Evolutionary conservation across 345 rosid genomes (phyloP).

Genomic region (Populus deltoides): DNA sequence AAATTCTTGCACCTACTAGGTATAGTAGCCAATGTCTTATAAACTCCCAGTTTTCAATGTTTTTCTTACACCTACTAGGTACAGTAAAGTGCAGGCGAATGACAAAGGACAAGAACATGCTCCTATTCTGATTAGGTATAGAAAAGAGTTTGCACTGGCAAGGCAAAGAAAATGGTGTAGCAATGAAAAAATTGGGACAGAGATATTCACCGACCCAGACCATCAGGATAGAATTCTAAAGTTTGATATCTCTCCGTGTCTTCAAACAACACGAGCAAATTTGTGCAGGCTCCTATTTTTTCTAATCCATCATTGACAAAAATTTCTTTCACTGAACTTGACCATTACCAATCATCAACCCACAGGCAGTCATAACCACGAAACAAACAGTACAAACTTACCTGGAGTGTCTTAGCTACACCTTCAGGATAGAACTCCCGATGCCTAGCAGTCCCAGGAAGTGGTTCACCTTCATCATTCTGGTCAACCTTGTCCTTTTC

Average conservation of each 20-base stretch:
- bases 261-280: neutral
- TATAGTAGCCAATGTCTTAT: no score
- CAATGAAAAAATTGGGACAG: neutral
- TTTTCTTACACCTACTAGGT: no score
- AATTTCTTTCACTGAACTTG: neutral
- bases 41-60: no score
- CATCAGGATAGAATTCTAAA: neutral
- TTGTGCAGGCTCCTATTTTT: neutral
- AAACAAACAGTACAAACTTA: conserved; percentile 28
- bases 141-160: neutral
- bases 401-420: conserved; percentile 86
- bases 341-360: neutral
- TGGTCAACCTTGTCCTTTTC: conserved; percentile 71
- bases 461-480: conserved; percentile 89
- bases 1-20: no score
- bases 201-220: neutral
- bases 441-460: conserved; percentile 99
- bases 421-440: conserved; percentile 99
- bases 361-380: neutral
- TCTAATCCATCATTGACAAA: neutral
- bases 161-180: neutral
- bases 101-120: neutral
- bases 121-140: neutral
- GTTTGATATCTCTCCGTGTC: neutral
- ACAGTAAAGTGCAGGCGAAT: neutral